phyloP scores from a whole-genome alignment of 352 stramenopile species.

The Phytophthora constricta region DNA sequence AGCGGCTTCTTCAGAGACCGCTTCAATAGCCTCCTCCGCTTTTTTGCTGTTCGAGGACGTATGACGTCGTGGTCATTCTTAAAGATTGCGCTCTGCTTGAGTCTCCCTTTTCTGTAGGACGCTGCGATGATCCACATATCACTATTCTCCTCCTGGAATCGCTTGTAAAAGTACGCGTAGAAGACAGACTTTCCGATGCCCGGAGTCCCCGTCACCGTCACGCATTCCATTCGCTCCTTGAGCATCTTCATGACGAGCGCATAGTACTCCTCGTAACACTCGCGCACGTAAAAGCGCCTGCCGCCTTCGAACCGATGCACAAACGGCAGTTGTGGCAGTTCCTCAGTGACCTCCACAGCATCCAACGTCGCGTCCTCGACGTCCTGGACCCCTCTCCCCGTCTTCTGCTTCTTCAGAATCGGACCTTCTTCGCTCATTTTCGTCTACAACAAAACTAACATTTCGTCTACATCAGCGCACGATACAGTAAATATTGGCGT shows the following conservation, averaged over 20 bases:
- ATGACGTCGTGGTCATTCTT: too few relatives aligned
- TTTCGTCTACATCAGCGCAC: too few relatives aligned
- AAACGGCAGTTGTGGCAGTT: not conserved
- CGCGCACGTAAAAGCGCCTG: not conserved
- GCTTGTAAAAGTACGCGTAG: not conserved
- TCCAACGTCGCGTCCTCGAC: not conserved
- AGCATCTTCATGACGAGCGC: not conserved
- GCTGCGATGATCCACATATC: not conserved
- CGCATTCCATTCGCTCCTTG: not conserved
- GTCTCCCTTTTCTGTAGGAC: not conserved
- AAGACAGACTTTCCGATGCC: not conserved
- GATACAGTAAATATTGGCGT: not conserved
- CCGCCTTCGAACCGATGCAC: not conserved
- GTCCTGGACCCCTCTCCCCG: too few relatives aligned
- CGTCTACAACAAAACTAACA: too few relatives aligned
- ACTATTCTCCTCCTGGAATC: not conserved
- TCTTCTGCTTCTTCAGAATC: not conserved
- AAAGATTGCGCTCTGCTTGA: not conserved
- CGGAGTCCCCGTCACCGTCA: not conserved
- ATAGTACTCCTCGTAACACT: not conserved
- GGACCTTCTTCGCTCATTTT: too few relatives aligned
- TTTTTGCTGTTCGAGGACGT: conserved; percentile 6
- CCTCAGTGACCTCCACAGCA: not conserved
- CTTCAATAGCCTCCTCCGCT: not conserved
- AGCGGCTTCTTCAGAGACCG: not conserved